Conservation (phyloP, 768 basidiomycete genomes). For the Guyanaporus albipodus region DNA sequence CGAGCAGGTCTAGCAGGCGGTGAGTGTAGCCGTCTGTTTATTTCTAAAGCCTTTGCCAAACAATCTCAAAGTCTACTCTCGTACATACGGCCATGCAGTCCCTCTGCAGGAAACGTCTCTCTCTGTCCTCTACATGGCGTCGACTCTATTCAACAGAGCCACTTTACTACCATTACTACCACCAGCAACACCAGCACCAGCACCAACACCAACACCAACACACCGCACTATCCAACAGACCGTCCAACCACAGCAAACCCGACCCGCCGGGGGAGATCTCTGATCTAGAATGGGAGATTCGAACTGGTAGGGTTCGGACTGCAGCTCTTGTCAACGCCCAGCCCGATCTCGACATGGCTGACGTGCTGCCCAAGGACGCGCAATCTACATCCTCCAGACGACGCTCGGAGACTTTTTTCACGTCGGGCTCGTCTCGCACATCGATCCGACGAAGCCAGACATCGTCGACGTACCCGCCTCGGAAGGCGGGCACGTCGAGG, state of each 20-base stretch:
- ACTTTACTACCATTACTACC: no score
- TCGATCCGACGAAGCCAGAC: constrained; percentile 44
- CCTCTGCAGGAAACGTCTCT: no score
- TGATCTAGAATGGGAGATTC: constrained; percentile 75
- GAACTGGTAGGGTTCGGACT: constrained; percentile 49
- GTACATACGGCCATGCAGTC: constrained; percentile 10
- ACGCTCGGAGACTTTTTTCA: constrained; percentile 73
- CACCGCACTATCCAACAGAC: constrained; percentile 4
- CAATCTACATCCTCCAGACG: constrained; percentile 60
- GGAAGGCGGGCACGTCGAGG: constrained; percentile 37
- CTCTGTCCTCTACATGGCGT: no score
- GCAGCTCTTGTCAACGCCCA: constrained; percentile 15
- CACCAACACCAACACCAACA: no score
- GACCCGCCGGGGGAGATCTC: constrained; percentile 35
- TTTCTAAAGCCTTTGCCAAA: constrained; percentile 24
- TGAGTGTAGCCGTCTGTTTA: constrained; percentile 18
- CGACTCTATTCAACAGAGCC: no score
- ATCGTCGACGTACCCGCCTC: constrained; percentile 21
- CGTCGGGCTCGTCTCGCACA: constrained; percentile 55
- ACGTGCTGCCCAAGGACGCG: constrained; percentile 48
- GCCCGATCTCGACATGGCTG: background rate
- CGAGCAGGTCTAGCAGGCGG: constrained; percentile 65
- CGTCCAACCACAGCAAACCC: constrained; percentile 15
- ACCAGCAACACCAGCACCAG: no score
- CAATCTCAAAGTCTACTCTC: constrained; percentile 5